Base-by-base conservation (phyloP, 1,284 basidiomycete species). In the Rhodofomes roseus region DNA sequence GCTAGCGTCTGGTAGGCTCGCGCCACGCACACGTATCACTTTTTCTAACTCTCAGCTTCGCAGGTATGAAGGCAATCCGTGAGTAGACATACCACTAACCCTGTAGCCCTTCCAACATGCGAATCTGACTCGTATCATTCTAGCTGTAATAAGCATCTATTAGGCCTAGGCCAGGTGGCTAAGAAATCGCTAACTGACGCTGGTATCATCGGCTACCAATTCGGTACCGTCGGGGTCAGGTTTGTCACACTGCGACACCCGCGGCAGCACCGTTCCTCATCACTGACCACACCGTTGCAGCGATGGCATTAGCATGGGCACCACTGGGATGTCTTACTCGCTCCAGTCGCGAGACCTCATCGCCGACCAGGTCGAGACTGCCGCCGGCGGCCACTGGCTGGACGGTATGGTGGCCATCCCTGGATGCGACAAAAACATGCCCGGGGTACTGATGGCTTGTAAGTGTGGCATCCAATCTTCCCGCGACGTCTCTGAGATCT, bases 381-480 rank as follows among this genome's bases (percentile, higher is more conserved):
- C 94, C 34, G 96, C 91, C n/a, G 94, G 92, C 31, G 96, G 95
- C 7, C 96, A 99, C 75, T 97, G 95, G 86, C 84, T 98, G n/a
- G 96, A 98, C 71, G 96, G 93, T 43, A 95, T 97, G 90, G 93
- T 98, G 48, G 93, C 93, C 58, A 82, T 98, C 54, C 96, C 96
- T 39, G 95, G 95, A 37, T 98, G 95, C 73, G 95, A 98, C 79
- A 98, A 97, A 78, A 98, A 98, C 76, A 97, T 97, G 95, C 95
- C 95, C 11, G 95, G 95, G 60, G 93, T 95, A 41, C 77, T 96
- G 66, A 97, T 96, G 80, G 95, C 93, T 59, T 83, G 93, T 94
- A 68, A 78, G 92, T 86, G 62, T 65, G 55, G 67, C 71, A 51
- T 67, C 68, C 55, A 14, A 70, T 66, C 63, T 63, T 55, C 62